Base-by-base conservation (phyloP, 169 alveolate species). In the Plasmodium chabaudi region DNA sequence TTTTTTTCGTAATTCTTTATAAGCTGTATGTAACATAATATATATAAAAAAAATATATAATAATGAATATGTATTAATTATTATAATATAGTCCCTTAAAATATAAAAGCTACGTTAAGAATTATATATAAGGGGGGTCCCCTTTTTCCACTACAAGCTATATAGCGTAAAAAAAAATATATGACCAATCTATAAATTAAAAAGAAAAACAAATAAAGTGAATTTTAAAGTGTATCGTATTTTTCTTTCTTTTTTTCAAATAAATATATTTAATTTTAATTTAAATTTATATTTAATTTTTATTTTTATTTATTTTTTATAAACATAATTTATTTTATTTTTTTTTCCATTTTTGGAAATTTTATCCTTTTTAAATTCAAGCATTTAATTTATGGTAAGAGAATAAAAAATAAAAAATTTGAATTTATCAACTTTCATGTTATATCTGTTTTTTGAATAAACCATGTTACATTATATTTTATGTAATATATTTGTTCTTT, bases 131-230 rank as follows among this genome's bases (percentile, higher is more conserved):
- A 27, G 1, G 51, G 39, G 44, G 27, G 57, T 53, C 84, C 87
- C 87, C 87, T 72, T 72, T 72, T 72, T 39, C 46, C 87, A 72
- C 72, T 72, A 72, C 71, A 72, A 56, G 57, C 51, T 47, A 21
- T 21, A 53, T 21, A 25, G 34, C 9, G 6, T 23, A 51, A 70
- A 51, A 46, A 34, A 34, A 34, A 3, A 34, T 34, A 34, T 34
- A 34, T 34, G 4, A 3, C 42, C 42, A 34, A 34, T 34, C 42
- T 34, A 34, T 9, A 69, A 68, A 47, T 15, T 17, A 21, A 69
- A 69, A 49, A 15, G 44, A 65, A 42, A 51, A 51, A 51, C 3
- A 4, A 51, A 51, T 13, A 51, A 49, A 5, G 59, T 12, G 23
- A 51, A 51, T 51, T 51, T 51, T 51, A 13, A 10, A 13, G 59